Percentiles rank a stretch among this genome's conserved stretches.
These are phyloP conservation scores for Bauhinia variegata DNA, from an alignment of 306 rosid species.

Conservation along the genomic window DNA sequence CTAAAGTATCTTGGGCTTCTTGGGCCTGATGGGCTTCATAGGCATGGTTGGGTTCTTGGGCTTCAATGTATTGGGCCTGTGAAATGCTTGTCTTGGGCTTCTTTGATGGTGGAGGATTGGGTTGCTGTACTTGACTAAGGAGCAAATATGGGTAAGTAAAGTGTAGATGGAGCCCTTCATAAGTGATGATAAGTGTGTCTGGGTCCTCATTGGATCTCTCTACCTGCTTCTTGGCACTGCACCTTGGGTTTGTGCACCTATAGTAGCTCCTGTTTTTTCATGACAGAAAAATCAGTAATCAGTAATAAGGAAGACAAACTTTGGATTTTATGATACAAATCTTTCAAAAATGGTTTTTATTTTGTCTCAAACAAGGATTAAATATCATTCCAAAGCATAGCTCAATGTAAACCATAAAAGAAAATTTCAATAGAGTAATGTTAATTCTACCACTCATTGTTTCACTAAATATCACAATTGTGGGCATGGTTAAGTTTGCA, in stretches of 20 bases:
- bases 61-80: not conserved
- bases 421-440: too few relatives aligned
- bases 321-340: too few relatives aligned
- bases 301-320: not conserved
- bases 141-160: slow-evolving; percentile 73
- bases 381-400: too few relatives aligned
- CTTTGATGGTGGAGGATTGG: slow-evolving; percentile 51
- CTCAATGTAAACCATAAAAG: too few relatives aligned
- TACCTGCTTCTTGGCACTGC: slow-evolving; percentile 91
- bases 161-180: slow-evolving; percentile 92
- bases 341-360: too few relatives aligned
- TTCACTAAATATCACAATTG: too few relatives aligned
- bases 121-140: slow-evolving; percentile 44
- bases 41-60: too few relatives aligned
- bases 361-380: too few relatives aligned
- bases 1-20: too few relatives aligned
- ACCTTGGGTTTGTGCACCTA: slow-evolving; percentile 87
- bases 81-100: slow-evolving; percentile 53
- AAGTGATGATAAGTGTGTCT: slow-evolving; percentile 76
- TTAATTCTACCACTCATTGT: too few relatives aligned
- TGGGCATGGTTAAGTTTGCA: too few relatives aligned
- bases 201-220: slow-evolving; percentile 82
- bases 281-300: slow-evolving; percentile 18
- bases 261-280: slow-evolving; percentile 73
- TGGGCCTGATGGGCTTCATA: too few relatives aligned